Base-by-base conservation (phyloP, 345 rosid species). In the Gossypium turneri region DNA sequence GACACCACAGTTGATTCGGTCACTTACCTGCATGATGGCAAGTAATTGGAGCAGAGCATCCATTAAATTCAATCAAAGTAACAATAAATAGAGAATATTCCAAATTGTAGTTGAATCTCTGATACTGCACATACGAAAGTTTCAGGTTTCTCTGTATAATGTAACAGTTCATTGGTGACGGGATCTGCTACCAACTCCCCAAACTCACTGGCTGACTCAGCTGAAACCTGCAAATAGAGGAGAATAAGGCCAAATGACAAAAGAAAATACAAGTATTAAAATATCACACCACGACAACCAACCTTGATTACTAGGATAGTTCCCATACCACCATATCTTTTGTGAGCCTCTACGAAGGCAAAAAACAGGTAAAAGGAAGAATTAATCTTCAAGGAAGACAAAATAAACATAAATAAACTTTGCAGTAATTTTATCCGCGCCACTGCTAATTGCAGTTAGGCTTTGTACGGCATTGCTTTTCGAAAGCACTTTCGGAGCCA, bases 181-280 rank as follows among this genome's bases (percentile, higher is more conserved):
- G 97, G 93, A 84, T 94, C 98, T 72, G 98, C 93, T 19, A 94
- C 90, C 82, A 94, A 81, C 83, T 94, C 98, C 43, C 98, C 98
- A 79, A 94, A 94, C 74, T 94, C 92, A 78, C 85, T 90, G 6
- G 98, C 97, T 77, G 91, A 90, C 74, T 94, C 98, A 41, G 93
- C 93, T 84, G 92, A 94, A 73, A 92, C 98, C 98, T 94, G 75
- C 9, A 7, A 71, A 52, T 24, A 41, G 48, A 73, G 16, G 3
- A 38, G 52, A 69, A 50, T 17, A 47, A 65, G 48, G 44, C 7
- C 34, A 67, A 61, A 52, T 20, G 5, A 68, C 22, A 64, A 20
- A 56, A 41, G 51, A 4, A 74, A 25, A 56, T 5, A 15, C 34
- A 9, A 48, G 61, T 10, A 9, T 13, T 45, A 8, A 12, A 16